phyloP scores from a whole-genome alignment of 108 stramenopile genomes.

The Fragilaria radians region DNA sequence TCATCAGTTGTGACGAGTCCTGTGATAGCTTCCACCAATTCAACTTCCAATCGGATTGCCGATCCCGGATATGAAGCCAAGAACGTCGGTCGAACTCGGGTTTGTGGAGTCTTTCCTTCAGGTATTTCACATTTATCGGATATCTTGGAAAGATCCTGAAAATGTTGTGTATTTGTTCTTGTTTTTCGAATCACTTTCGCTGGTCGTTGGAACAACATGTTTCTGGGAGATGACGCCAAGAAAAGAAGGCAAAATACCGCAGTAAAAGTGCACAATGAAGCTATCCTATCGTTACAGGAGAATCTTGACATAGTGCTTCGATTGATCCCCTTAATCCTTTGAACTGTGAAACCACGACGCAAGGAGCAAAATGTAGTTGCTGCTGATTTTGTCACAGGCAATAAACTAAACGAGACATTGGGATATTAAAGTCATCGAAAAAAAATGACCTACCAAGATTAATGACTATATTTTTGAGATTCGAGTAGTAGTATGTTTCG shows the following conservation, averaged over 20 bases:
- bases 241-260: neutral
- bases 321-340: too few species aligned
- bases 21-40: conserved; percentile 20
- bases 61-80: conserved; percentile 32
- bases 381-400: too few species aligned
- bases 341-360: too few species aligned
- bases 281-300: neutral
- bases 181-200: neutral
- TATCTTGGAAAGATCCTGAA: neutral
- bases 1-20: conserved; percentile 25
- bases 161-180: neutral
- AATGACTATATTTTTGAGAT: too few species aligned
- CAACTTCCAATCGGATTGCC: conserved; percentile 19
- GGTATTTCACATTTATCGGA: neutral
- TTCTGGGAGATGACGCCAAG: neutral
- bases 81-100: neutral
- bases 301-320: too few species aligned
- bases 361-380: too few species aligned
- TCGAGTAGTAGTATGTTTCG: too few species aligned
- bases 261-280: neutral
- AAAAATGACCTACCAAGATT: too few species aligned
- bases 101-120: neutral
- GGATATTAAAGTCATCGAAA: too few species aligned
- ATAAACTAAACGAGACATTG: too few species aligned
- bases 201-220: neutral